Percentiles rank a stretch among this genome's conserved stretches.
phyloP scores from a whole-genome alignment of 768 basidiomycete species.

The Pleurotus tuoliensis region DNA sequence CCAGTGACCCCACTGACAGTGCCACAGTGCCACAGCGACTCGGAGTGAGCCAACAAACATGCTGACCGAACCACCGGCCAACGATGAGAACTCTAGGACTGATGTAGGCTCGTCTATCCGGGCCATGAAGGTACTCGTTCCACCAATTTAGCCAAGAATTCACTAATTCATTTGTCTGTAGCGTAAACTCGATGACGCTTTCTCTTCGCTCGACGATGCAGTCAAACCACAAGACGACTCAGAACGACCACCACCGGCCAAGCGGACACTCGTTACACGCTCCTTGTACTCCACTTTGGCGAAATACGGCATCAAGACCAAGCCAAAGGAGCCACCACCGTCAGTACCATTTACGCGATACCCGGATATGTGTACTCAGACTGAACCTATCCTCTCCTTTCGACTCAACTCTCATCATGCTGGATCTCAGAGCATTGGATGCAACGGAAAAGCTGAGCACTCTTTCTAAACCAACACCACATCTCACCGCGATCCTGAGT shows the following conservation, averaged over 20 bases:
- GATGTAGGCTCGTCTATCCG: not conserved
- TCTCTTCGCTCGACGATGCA: conserved; percentile 66
- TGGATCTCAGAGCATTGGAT: not conserved
- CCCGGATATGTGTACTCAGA: not conserved
- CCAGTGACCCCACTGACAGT: too few relatives aligned
- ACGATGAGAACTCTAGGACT: not conserved
- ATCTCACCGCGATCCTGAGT: conserved; percentile 67
- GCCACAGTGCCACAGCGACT: too few relatives aligned
- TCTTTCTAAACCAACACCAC: conserved; percentile 59
- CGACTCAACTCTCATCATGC: not conserved
- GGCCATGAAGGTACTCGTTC: not conserved
- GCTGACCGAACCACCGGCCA: too few relatives aligned
- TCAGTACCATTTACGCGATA: not conserved
- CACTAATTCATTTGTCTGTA: conserved; percentile 18
- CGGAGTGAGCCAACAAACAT: too few relatives aligned
- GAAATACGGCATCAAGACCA: conserved; percentile 69
- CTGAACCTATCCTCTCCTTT: not conserved
- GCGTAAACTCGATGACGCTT: conserved; percentile 82
- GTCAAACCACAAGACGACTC: conserved; percentile 34
- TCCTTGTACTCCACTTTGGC: conserved; percentile 76
- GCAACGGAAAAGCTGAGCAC: conserved; percentile 7
- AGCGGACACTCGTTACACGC: conserved; percentile 45
- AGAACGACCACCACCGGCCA: conserved; percentile 44
- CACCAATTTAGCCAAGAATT: too few relatives aligned
- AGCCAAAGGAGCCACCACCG: conserved; percentile 30